Evolutionary conservation across 164 flowering plant genomes (phyloP), one percentile per base, ranked within the genome.

Genomic region (Umbellularia californica): DNA sequence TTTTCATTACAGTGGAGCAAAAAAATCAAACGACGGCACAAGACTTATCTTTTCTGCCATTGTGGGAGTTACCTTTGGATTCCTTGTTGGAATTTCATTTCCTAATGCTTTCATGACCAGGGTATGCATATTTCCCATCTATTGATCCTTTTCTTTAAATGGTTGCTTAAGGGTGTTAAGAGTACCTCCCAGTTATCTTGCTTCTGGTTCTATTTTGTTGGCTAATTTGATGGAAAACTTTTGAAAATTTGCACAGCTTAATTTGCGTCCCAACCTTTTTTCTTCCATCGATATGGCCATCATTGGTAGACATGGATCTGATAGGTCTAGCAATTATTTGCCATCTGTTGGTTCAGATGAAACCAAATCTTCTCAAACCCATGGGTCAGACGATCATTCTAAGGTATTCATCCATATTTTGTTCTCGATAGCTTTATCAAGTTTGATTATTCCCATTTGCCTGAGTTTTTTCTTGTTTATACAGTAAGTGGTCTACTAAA

Each of bases 31-130:
- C 78, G 96, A 87, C 19, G 75, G 84, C 70, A 85, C 87, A 22
- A 87, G 92, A 76, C 80, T 92, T 52, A 41, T 95, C 35, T 63
- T 90, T 24, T 81, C 92, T 30, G 86, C 95, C 47, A 79, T 92
- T 68, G 63, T 93, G 73, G 99, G 98, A 75, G 78, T 92, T 50
- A 78, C 89, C 6, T 83, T 92, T 83, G 99, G 99, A 50, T 92
- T 88, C 81, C 85, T 92, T 77, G 50, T 93, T 73, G 98, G 99
- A 62, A 73, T 87, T 77, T 90, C 98, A 5, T 90, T 92, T 80
- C 97, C 93, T 20, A 83, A 90, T 24, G 81, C 87, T 74, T 86
- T 89, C 58, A 73, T 90, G 63, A 74, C 72, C 28, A 93, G 85
- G 97, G 97, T 93, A 86, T 71, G 24, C 25, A 22, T 64, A 5